Evolutionary conservation across 768 basidiomycete species (phyloP), one percentile per base, ranked within the genome.

Genomic region (Boletellus ananas): DNA sequence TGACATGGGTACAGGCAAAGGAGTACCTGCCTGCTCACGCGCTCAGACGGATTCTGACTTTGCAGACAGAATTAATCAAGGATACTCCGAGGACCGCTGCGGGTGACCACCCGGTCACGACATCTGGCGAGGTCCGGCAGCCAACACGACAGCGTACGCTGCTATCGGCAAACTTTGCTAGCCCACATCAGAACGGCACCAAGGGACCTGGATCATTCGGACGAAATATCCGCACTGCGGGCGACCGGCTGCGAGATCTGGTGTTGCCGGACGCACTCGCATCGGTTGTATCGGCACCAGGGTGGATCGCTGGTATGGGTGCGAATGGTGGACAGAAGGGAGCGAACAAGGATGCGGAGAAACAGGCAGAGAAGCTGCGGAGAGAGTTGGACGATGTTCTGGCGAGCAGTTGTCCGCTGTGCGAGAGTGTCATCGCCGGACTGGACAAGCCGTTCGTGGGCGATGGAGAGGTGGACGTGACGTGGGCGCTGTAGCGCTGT

Each of bases 231-330:
- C 80, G 94, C 21, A 89, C 87, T 18, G 93, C 93, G 1, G 90
- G 93, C 5, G 95, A 97, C 67, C 81, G 83, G 49, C 70, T 99
- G 45, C 80, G 94, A 37, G 94, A 97, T 65, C 74, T 98, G 44
- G 95, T 99, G 60, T 72, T 97, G 8, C 96, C 96, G 12, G 96
- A 98, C 61, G 89, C 93, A 3, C 77, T 98, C 13, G 94, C 91
- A 25, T 79, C 82, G 29, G 79, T 92, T 18, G 87, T 98, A 47
- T 83, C 87, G 1, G 78, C 85, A 6, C 85, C 87, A 14, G 75
- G 75, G 16, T 90, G 87, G 87, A 84, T 90, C 57, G 84, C 87
- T 18, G 80, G 81, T 27, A 83, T 85, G 55, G 80, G 78, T 12
- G 49, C 51, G 34, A 72, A 74, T 34, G 73, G 75, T 17, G 74